Conservation (phyloP, 305 asterid species). For the Solanum chacoense region DNA sequence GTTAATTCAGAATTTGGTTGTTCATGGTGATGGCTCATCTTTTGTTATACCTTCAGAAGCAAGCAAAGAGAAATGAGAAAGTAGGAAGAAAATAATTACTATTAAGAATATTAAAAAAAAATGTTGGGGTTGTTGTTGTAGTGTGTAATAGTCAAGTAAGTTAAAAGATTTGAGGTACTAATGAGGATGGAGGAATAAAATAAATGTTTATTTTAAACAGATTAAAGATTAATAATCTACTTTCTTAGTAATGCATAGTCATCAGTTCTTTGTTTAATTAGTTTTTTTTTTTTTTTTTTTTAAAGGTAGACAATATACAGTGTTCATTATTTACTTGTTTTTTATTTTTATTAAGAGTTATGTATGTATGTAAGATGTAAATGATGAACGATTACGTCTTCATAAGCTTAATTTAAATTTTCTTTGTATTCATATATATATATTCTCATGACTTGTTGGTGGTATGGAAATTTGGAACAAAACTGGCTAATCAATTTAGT, state of each 20-base stretch:
- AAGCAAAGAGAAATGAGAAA: conserved; percentile 51
- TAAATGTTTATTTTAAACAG: background rate
- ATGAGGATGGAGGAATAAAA: background rate
- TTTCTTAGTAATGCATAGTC: background rate
- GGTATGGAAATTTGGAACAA: background rate
- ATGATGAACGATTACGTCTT: background rate
- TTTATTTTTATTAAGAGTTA: background rate
- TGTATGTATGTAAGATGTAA: background rate
- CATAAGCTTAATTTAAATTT: background rate
- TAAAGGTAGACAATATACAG: background rate
- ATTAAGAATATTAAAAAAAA: background rate
- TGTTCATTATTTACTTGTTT: background rate
- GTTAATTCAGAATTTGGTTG: conserved; percentile 35
- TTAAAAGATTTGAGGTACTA: background rate
- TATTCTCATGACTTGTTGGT: background rate
- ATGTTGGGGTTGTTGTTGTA: background rate
- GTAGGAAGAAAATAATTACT: background rate
- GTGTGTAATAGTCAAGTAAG: background rate
- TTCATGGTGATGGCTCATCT: conserved; percentile 55
- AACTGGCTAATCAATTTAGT: background rate
- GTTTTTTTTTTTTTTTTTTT: background rate
- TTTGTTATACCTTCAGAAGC: conserved; percentile 53
- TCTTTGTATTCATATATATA: background rate
- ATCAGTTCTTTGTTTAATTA: background rate
- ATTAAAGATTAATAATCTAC: background rate